Base-by-base conservation (phyloP, 805 yeast genomes). In the Yamadazyma kitorensis region DNA sequence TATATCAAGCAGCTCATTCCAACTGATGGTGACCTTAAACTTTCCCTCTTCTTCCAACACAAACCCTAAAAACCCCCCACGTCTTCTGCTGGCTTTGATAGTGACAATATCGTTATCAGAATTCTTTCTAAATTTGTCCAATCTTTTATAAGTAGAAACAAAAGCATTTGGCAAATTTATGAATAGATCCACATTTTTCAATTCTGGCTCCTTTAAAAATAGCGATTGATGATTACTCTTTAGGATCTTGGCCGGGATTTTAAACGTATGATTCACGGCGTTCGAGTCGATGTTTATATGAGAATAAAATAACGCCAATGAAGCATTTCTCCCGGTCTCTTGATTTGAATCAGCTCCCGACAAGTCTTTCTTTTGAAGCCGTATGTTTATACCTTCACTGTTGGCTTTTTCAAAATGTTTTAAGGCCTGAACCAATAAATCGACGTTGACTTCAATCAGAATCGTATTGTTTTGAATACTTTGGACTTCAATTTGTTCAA, bases 171-270 rank as follows among this genome's bases (percentile, higher is more conserved):
- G 71, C 23, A 69, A 50, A 44, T 70, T 68, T 69, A 85, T 64
- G 52, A 81, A 65, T 25, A 81, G 58, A 46, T 78, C 77, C 32
- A 80, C 70, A 34, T 62, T 61, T 27, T 67, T 65, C 28, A 80
- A 57, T 47, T 70, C 74, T 0, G 96, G 96, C 49, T 84, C 93
- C 27, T 45, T 43, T 13, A 67, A 61, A 7, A 77, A 61, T 31
- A 69, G 51, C 10, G 69, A 68, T 36, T 76, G 80, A 39, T 73
- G 77, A 11, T 68, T 72, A 41, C 64, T 68, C 38, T 78, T 72
- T 36, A 84, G 49, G 26, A 85, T 62, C 44, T 79, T 64, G 2
- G 85, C 85, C 0, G 95, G 91, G 13, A 89, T 74, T 32, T 78
- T 76, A 47, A 80, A 78, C 6, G 84, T 72, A 48, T 82, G 87